phyloP scores from a whole-genome alignment of 306 rosid species.

The Comarum palustre region DNA sequence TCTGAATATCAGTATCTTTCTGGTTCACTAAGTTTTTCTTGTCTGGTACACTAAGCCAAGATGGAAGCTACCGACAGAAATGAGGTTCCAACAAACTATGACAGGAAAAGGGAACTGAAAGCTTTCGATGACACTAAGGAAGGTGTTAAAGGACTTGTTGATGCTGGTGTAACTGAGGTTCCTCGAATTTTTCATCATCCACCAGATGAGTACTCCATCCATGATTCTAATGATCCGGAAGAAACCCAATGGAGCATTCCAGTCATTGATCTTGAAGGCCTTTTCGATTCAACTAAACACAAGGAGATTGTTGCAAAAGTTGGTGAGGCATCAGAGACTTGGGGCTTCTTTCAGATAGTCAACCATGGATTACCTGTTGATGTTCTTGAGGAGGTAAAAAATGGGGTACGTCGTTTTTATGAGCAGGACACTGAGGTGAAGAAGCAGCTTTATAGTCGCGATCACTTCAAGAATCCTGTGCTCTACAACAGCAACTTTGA shows the following conservation, averaged over 20 bases:
- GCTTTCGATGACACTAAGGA: slow-evolving; percentile 40
- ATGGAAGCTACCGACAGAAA: neutral
- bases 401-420: slow-evolving; percentile 33
- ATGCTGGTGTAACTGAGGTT: slow-evolving; percentile 47
- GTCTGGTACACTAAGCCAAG: neutral
- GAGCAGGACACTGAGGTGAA: slow-evolving; percentile 38
- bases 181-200: slow-evolving; percentile 42
- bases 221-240: neutral
- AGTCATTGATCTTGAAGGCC: slow-evolving; percentile 35
- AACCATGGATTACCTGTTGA: slow-evolving; percentile 38
- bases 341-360: slow-evolving; percentile 49
- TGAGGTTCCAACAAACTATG: slow-evolving; percentile 5
- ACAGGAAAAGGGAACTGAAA: slow-evolving; percentile 34
- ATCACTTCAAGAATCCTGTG: slow-evolving; percentile 10
- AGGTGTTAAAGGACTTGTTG: slow-evolving; percentile 69
- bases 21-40: neutral
- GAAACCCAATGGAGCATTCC: slow-evolving; percentile 19
- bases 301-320: slow-evolving; percentile 25
- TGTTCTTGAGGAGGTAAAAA: slow-evolving; percentile 36
- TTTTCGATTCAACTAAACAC: slow-evolving; percentile 10
- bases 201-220: neutral
- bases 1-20: neutral
- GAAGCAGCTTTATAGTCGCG: slow-evolving; percentile 32
- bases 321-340: slow-evolving; percentile 35
- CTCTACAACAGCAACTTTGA: slow-evolving; percentile 32